These are phyloP conservation scores for Cyberlindnera petersonii DNA, from an alignment of 805 yeast genomes.

Conservation along the genomic window DNA sequence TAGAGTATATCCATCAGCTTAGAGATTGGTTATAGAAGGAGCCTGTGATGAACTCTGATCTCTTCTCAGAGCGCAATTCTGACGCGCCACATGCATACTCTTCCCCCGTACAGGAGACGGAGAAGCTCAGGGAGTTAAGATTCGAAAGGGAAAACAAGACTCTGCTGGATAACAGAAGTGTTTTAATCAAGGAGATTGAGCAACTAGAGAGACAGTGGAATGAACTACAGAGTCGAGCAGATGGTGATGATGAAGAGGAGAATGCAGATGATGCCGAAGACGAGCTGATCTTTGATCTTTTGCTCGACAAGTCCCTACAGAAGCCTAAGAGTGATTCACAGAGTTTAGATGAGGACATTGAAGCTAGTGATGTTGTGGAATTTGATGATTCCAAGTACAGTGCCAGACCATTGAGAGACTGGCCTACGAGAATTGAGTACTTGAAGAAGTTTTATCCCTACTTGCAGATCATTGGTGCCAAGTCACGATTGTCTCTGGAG, in stretches of 20 bases:
- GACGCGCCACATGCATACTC: constrained; percentile 10
- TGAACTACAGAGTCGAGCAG: constrained; percentile 13
- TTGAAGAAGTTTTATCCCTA: constrained; percentile 24
- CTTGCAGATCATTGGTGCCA: constrained; percentile 11
- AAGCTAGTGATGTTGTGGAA: constrained; percentile 8
- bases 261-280: constrained; percentile 7
- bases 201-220: constrained; percentile 21
- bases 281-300: constrained; percentile 12
- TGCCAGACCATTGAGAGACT: constrained; percentile 22
- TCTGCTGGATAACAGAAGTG: constrained; percentile 11
- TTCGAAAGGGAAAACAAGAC: constrained; percentile 14
- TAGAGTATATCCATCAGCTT: neutral
- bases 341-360: constrained; percentile 7
- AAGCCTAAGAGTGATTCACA: neutral
- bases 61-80: constrained; percentile 16
- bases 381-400: constrained; percentile 15
- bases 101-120: constrained; percentile 20
- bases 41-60: constrained; percentile 7
- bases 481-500: constrained; percentile 18
- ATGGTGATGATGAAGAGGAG: constrained; percentile 8
- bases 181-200: constrained; percentile 18
- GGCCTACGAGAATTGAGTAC: constrained; percentile 23
- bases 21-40: neutral
- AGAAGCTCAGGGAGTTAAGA: constrained; percentile 11
- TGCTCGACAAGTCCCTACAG: constrained; percentile 8